Conservation (phyloP, 2,329 filamentous ascomycete species). For the Dothideomycetes sp. region DNA sequence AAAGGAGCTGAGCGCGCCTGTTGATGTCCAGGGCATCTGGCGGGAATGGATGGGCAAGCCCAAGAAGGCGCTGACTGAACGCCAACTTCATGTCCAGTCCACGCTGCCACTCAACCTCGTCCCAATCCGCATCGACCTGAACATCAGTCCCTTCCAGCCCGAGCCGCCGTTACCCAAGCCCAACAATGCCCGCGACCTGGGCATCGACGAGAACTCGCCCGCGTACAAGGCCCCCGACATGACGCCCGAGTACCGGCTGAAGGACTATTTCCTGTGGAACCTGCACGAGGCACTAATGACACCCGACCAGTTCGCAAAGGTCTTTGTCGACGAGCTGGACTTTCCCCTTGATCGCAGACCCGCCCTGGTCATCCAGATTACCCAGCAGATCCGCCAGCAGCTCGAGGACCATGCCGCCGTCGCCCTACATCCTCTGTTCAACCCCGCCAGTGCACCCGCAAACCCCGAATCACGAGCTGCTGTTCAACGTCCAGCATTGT, state of each 20-base stretch:
- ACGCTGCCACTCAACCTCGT: constrained; percentile 81
- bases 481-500: constrained; percentile 27
- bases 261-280: constrained; percentile 97
- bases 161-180: constrained; percentile 54
- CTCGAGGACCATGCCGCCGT: constrained; percentile 93
- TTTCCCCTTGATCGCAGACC: constrained; percentile 60
- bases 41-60: constrained; percentile 88
- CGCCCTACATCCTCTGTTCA: constrained; percentile 84
- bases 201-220: constrained; percentile 60
- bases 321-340: constrained; percentile 84
- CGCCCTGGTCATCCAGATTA: constrained; percentile 65
- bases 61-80: constrained; percentile 41
- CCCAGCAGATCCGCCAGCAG: constrained; percentile 87
- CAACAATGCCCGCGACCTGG: constrained; percentile 44
- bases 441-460: constrained; percentile 14
- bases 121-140: constrained; percentile 91
- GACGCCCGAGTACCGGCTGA: constrained; percentile 75
- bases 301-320: constrained; percentile 89
- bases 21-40: constrained; percentile 83
- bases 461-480: constrained; percentile 16
- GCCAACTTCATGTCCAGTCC: constrained; percentile 54
- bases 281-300: constrained; percentile 89
- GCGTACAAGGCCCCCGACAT: constrained; percentile 71
- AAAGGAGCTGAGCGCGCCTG: constrained; percentile 68
- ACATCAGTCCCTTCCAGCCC: constrained; percentile 69